Evolutionary conservation across 805 yeast genomes (phyloP), one percentile per base, ranked within the genome.

Genomic region (Suhomyces kilbournensis): DNA sequence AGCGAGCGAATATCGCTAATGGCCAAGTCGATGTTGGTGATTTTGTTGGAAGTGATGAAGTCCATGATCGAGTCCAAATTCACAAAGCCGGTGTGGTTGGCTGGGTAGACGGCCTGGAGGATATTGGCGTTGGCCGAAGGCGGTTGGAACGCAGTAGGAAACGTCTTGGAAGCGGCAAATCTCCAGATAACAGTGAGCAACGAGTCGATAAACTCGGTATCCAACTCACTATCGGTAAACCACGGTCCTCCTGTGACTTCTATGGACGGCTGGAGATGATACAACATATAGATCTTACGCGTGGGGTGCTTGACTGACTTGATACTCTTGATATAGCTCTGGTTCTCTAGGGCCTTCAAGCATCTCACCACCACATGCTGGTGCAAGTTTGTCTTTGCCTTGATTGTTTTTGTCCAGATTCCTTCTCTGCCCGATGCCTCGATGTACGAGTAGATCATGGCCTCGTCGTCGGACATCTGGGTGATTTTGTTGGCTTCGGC

Each of bases 211-310:
- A 94, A 94, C 68, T 93, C 98, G 2, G 90, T 84, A 66, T 94
- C 99, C 52, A 94, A 77, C 69, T 94, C 98, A 34, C 92, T 84
- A 66, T 94, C 99, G 0, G 97, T 91, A 66, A 92, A 94, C 99
- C 99, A 94, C 3, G 98, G 98, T 4, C 99, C 99, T 57, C 99
- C 99, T 0, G 98, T 94, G 38, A 94, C 94, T 59, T 93, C 98
- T 30, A 90, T 85, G 3, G 96, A 87, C 4, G 99, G 99, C 66
- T 91, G 97, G 58, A 94, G 74, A 64, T 90, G 85, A 66, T 92
- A 93, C 50, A 94, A 77, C 98, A 94, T 94, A 70, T 93, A 96
- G 32, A 94, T 93, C 64, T 94, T 94, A 58, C 99, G 80, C 1
- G 97, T 93, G 12, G 98, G 97, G 68, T 82, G 85, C 53, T 89